Base-by-base conservation (phyloP, 1,284 basidiomycete species). In the Cryptococcus depauperatus region DNA sequence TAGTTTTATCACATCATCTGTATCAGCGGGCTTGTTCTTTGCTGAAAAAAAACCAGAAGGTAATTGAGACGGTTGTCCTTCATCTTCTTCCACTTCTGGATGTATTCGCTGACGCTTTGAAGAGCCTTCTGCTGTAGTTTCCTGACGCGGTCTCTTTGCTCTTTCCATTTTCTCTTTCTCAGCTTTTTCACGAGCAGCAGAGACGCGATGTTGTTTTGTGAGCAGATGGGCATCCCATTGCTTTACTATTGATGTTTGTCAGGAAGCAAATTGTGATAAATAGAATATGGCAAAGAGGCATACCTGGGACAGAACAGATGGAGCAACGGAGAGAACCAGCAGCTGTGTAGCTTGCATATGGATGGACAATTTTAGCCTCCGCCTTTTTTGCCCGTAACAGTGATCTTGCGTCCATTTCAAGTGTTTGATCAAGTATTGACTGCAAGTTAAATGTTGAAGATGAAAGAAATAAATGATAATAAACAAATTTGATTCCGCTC, bases 141-240 rank as follows among this genome's bases (percentile, higher is more conserved):
- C 41, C 18, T 14, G 16, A 32, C 35, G 33, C n/a, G 40, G 33
- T 28, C 41, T 23, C 23, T 48, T 47, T 22, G 46, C 59, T 57
- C 28, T 54, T 40, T 35, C 54, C 41, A 49, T 53, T 32, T 58
- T 60, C 10, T 52, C 56, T 30, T 59, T 57, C 35, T 55, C 51
- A 9, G 60, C 58, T 43, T 61, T 63, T 47, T 68, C 65, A 6
- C 70, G 54, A 30, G 59, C 55, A 13, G 62, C 60, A 2, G 66
- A 64, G 11, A 61, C 58, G 16, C 68, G 59, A 48, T 72, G 70
- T 51, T 68, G 66, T 54, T 72, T 71, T 8, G 69, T 69, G 28
- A 69, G 43, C 11, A 68, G 44, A 49, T 72, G 70, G 2, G 69
- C 68, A 41, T 70, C 68, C 69, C 69, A 72, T 44, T 71, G 64